Evolutionary conservation across 768 basidiomycete species (phyloP).

Genomic region (Kwoniella sp.): DNA sequence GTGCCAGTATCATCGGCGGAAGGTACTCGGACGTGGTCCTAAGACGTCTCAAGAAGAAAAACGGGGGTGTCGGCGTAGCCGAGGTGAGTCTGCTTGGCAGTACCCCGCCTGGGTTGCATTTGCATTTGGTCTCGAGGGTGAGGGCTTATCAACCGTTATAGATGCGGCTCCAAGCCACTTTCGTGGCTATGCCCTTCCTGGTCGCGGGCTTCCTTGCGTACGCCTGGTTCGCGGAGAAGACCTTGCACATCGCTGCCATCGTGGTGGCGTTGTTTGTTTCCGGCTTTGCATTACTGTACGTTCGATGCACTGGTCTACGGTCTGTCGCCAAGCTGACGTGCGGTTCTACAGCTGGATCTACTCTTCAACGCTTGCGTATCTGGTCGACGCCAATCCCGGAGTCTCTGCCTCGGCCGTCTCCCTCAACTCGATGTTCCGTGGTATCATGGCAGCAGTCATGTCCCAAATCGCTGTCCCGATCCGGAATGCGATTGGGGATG

Average conservation of each 20-base stretch:
- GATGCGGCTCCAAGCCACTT: constrained; percentile 70
- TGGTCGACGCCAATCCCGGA: constrained; percentile 81
- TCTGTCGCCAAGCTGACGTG: constrained; percentile 1
- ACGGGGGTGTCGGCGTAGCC: constrained; percentile 57
- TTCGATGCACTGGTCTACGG: constrained; percentile 2
- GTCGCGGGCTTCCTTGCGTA: constrained; percentile 65
- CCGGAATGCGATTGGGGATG: constrained; percentile 69
- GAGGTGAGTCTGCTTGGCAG: constrained; percentile 56
- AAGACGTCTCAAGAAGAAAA: constrained; percentile 52
- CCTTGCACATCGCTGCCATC: constrained; percentile 63
- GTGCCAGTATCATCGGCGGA: constrained; percentile 60
- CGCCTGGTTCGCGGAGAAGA: constrained; percentile 68
- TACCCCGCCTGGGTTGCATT: neutral
- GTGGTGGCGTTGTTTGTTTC: constrained; percentile 67
- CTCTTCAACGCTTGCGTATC: constrained; percentile 69
- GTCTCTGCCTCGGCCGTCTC: constrained; percentile 69
- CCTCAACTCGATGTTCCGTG: constrained; percentile 71
- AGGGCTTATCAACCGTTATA: too few relatives aligned
- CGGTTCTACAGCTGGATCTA: constrained; percentile 57
- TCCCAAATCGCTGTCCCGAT: constrained; percentile 71
- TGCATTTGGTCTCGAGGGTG: too few relatives aligned
- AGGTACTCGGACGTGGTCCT: constrained; percentile 60
- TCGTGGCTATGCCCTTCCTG: constrained; percentile 57
- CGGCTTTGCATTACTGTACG: constrained; percentile 72
- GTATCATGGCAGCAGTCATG: constrained; percentile 63